Percentiles rank a stretch among this genome's conserved stretches.
Evolutionary conservation across 139 green algal genomes (phyloP).

Genomic region (Bryopsis sp.): DNA sequence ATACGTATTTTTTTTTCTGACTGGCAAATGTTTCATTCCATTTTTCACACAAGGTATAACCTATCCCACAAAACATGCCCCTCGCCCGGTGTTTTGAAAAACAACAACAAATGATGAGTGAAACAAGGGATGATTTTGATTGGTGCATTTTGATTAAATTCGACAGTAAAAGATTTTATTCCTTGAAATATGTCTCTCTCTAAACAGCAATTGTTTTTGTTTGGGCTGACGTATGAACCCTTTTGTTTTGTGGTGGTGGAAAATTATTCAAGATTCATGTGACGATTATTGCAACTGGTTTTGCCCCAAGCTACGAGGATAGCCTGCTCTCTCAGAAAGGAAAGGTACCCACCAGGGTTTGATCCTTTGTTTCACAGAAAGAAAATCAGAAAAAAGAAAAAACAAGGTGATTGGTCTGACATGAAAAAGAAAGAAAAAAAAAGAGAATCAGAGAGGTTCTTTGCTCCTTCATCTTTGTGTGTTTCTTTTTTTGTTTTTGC

Average conservation of each 20-base stretch:
- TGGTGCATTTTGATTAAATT: too few species aligned
- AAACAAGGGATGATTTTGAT: too few species aligned
- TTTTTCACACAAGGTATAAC: too few species aligned
- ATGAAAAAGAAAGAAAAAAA: neutral
- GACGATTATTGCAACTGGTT: conserved; percentile 94
- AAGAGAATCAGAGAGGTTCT: too few species aligned
- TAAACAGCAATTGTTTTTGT: conserved; percentile 6
- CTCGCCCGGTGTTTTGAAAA: too few species aligned
- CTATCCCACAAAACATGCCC: too few species aligned
- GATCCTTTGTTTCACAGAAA: neutral
- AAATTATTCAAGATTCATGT: conserved; percentile 53
- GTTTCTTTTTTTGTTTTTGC: too few species aligned
- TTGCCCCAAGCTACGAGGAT: conserved; percentile 66
- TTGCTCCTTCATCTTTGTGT: too few species aligned
- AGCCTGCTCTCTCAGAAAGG: conserved; percentile 27
- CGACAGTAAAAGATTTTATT: too few species aligned
- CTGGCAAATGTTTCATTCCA: neutral
- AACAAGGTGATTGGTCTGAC: conserved; percentile 1
- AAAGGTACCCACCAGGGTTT: neutral
- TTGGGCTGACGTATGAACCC: conserved; percentile 4
- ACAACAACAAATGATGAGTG: too few species aligned
- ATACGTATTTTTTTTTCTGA: neutral
- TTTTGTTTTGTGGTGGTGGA: neutral
- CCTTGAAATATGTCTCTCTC: too few species aligned
- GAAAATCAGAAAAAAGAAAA: conserved; percentile 1